Conservation (phyloP, 78 protist species). For the Mastigamoeba balamuthi region DNA sequence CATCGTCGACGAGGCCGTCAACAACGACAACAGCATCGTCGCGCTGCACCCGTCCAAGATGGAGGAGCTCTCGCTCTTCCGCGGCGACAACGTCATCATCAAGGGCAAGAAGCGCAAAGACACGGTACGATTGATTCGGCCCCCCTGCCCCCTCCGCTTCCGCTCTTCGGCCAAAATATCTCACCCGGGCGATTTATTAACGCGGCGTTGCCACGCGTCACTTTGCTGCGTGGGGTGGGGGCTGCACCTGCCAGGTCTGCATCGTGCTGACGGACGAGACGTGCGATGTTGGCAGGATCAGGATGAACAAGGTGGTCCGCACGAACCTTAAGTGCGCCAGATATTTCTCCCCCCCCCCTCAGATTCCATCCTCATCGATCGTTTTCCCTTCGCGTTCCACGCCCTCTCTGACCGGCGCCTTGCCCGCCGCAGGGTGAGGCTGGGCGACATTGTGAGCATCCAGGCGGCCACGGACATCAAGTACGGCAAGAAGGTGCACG, state of each 20-base stretch:
- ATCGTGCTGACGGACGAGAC: constrained; percentile 87
- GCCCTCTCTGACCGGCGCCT: no score
- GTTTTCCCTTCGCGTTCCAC: no score
- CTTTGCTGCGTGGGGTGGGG: no score
- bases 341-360: neutral
- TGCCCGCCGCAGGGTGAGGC: constrained; percentile 78
- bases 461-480: constrained; percentile 81
- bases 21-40: constrained; percentile 96
- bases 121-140: no score
- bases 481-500: constrained; percentile 89
- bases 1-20: constrained; percentile 91
- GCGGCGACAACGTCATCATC: constrained; percentile 91
- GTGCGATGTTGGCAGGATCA: constrained; percentile 77
- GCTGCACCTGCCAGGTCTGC: constrained; percentile 40
- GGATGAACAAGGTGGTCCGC: constrained; percentile 91
- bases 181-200: no score
- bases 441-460: constrained; percentile 93
- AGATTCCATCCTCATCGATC: no score
- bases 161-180: no score
- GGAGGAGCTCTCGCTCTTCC: constrained; percentile 87
- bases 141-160: no score
- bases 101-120: constrained; percentile 95
- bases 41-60: constrained; percentile 65
- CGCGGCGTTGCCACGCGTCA: no score
- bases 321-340: neutral